A percentile compares a stretch with the other conserved stretches of the same genome.
phyloP scores from a whole-genome alignment of 2,329 filamentous ascomycete species.

The Pseudocercospora eumusae region DNA sequence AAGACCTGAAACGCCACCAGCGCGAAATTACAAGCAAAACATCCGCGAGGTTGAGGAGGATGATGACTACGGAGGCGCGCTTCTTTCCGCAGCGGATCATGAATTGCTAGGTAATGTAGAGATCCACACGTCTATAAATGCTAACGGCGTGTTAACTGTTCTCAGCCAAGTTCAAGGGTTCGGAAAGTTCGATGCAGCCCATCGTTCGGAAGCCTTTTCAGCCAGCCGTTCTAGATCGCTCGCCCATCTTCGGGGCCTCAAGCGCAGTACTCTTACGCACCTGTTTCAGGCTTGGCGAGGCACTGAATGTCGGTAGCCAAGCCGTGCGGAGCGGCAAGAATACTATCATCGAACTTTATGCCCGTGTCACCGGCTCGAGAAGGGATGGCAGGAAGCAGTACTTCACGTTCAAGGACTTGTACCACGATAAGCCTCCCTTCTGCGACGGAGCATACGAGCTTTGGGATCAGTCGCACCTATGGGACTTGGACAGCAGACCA shows the following conservation, averaged over 20 bases:
- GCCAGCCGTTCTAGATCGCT: slow-evolving; percentile 51
- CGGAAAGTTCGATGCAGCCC: slow-evolving; percentile 37
- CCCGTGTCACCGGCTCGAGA: slow-evolving; percentile 59
- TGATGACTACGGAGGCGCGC: slow-evolving; percentile 37
- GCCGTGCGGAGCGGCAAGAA: slow-evolving; percentile 52
- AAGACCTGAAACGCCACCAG: slow-evolving; percentile 23
- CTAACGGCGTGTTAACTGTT: not conserved
- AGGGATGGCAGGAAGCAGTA: slow-evolving; percentile 59
- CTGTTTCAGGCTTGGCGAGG: slow-evolving; percentile 66
- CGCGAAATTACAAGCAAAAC: slow-evolving; percentile 35
- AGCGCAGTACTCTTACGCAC: slow-evolving; percentile 54
- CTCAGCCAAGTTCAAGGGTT: slow-evolving; percentile 18
- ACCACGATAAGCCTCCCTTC: slow-evolving; percentile 59
- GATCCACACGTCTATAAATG: not conserved
- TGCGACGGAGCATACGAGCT: slow-evolving; percentile 51
- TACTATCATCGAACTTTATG: slow-evolving; percentile 63
- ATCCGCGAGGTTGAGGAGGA: slow-evolving; percentile 33
- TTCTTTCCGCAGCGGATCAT: slow-evolving; percentile 32
- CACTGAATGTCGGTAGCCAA: slow-evolving; percentile 54
- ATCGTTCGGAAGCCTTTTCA: slow-evolving; percentile 59
- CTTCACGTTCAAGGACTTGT: slow-evolving; percentile 66
- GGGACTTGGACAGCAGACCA: slow-evolving; percentile 47
- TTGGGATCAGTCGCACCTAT: slow-evolving; percentile 50
- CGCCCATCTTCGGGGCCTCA: slow-evolving; percentile 56
- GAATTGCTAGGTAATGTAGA: slow-evolving; percentile 28